Percentiles rank a stretch among this genome's conserved stretches.
Evolutionary conservation across 2,329 filamentous ascomycete genomes (phyloP).

Genomic region (Pyrenophora tritici-repentis): DNA sequence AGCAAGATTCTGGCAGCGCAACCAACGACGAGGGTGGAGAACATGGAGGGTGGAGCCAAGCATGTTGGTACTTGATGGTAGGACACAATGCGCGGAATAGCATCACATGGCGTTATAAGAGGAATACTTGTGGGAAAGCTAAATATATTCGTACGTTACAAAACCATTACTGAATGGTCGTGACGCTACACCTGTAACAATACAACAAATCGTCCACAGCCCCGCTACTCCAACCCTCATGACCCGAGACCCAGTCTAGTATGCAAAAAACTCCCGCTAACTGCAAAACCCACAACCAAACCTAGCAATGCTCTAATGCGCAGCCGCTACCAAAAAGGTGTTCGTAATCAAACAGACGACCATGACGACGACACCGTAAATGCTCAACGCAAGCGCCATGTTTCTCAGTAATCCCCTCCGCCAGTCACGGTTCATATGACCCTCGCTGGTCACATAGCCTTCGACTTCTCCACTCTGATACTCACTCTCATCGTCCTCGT

Average conservation of each 20-base stretch:
- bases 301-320: conserved; percentile 54
- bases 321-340: conserved; percentile 70
- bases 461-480: conserved; percentile 61
- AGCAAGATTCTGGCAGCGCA: neutral
- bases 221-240: neutral
- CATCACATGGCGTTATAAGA: neutral
- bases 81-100: no score
- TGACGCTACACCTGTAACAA: neutral
- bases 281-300: neutral
- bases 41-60: neutral
- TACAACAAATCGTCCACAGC: neutral
- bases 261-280: conserved; percentile 8
- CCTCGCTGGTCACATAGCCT: conserved; percentile 43
- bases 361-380: conserved; percentile 91
- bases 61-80: neutral
- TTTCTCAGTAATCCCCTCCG: conserved; percentile 68
- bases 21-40: neutral
- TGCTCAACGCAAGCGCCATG: conserved; percentile 73
- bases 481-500: conserved; percentile 83
- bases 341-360: conserved; percentile 84
- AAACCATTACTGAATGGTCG: no score
- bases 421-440: conserved; percentile 66
- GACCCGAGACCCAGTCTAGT: neutral
- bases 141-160: neutral
- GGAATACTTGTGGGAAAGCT: neutral